Conservation (phyloP, 1,284 basidiomycete genomes). For the Puccinia horiana region DNA sequence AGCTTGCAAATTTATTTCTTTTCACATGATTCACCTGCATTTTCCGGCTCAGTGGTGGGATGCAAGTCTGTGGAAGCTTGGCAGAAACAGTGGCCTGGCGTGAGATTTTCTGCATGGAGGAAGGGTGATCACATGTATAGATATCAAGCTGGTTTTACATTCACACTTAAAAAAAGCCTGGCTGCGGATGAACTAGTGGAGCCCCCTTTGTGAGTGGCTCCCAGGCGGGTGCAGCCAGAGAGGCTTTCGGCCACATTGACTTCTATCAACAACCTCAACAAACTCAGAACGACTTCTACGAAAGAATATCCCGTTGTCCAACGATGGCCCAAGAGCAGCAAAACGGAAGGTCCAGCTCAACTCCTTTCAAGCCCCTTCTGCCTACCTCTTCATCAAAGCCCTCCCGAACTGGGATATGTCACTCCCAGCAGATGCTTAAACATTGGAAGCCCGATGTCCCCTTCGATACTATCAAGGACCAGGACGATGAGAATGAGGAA, state of each 20-base stretch:
- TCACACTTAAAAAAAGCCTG: no score
- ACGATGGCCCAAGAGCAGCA: background rate
- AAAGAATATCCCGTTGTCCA: background rate
- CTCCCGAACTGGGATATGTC: slow-evolving; percentile 35
- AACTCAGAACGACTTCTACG: background rate
- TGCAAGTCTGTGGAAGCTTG: no score
- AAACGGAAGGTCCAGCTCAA: background rate
- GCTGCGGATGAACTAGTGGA: background rate
- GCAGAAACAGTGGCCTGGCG: no score
- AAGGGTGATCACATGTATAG: no score
- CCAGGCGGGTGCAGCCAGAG: background rate
- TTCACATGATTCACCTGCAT: no score
- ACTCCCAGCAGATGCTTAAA: slow-evolving; percentile 34
- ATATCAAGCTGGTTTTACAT: no score
- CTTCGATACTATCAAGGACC: slow-evolving; percentile 19
- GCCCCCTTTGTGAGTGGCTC: background rate
- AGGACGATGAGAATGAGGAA: slow-evolving; percentile 37
- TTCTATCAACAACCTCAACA: background rate
- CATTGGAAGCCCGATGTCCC: slow-evolving; percentile 39
- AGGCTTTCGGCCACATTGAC: background rate
- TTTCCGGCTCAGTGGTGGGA: no score
- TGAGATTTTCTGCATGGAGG: no score
- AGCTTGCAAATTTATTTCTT: no score
- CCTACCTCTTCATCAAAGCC: background rate
- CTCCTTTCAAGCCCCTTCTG: background rate